phyloP scores from a whole-genome alignment of 768 basidiomycete genomes.

The Leccinum uliginosum region DNA sequence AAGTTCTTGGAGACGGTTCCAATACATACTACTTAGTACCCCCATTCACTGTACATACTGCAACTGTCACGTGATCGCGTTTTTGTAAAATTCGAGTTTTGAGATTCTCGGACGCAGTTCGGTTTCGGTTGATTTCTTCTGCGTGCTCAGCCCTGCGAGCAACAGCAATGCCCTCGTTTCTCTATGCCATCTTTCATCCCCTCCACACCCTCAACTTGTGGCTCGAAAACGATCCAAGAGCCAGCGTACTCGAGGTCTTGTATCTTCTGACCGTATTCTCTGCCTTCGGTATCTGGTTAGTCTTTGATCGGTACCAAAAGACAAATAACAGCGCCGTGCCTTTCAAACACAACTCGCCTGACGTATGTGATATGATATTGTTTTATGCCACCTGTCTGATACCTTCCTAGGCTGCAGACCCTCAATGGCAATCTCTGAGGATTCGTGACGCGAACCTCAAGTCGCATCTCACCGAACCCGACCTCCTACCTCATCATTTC shows the following conservation, averaged over 20 bases:
- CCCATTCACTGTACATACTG: no score
- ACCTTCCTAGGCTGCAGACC: conserved; percentile 48
- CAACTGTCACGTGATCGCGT: conserved; percentile 23
- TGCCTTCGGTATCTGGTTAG: conserved; percentile 75
- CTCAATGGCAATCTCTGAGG: conserved; percentile 49
- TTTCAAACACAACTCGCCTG: conserved; percentile 56
- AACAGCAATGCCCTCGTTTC: conserved; percentile 26
- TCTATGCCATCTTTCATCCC: conserved; percentile 45
- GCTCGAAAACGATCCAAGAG: conserved; percentile 45
- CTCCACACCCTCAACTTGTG: conserved; percentile 45
- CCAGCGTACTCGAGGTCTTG: conserved; percentile 54
- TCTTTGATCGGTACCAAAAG: conserved; percentile 69
- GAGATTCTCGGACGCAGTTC: not conserved
- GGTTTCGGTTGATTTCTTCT: not conserved
- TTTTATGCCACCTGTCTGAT: conserved; percentile 11
- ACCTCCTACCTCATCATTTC: conserved; percentile 47
- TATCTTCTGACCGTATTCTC: conserved; percentile 69
- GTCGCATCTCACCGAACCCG: conserved; percentile 56
- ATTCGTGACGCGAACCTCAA: conserved; percentile 58
- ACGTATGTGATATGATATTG: conserved; percentile 39
- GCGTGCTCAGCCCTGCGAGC: no score
- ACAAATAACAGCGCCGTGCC: conserved; percentile 69
- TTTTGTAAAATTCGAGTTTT: conserved; percentile 1
- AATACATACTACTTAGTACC: no score
- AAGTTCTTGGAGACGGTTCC: no score